A percentile compares a stretch with the other conserved stretches of the same genome.
phyloP scores from a whole-genome alignment of 202 grass and related monocot genomes.

The Carex sylvatica region DNA sequence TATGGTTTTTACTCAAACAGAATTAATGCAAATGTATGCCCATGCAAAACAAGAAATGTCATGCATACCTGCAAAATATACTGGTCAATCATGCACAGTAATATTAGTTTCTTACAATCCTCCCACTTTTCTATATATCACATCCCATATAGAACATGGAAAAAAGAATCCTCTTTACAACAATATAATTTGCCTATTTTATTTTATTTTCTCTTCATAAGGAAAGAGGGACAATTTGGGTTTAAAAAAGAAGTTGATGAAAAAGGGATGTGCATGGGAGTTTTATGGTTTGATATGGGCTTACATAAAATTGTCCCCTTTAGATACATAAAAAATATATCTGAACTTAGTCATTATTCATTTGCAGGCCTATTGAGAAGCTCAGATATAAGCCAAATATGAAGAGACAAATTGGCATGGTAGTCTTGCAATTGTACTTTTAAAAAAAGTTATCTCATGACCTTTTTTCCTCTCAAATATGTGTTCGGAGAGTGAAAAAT shows the following conservation, averaged over 20 bases:
- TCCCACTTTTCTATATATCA: background rate
- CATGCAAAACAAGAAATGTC: background rate
- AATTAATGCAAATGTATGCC: conserved; percentile 14
- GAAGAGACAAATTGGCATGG: conserved; percentile 99
- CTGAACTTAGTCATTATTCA: background rate
- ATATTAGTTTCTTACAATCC: background rate
- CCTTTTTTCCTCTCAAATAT: no score
- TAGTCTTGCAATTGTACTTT: conserved; percentile 32
- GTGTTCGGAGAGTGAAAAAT: background rate
- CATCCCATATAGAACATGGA: background rate
- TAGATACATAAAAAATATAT: background rate
- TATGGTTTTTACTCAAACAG: background rate
- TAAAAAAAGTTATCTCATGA: background rate
- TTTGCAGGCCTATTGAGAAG: conserved; percentile 90
- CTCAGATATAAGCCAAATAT: conserved; percentile 96
- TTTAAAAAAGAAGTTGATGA: background rate
- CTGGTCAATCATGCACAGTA: background rate
- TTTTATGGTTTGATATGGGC: background rate
- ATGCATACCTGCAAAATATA: no score
- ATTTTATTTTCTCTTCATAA: background rate
- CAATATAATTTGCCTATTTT: background rate
- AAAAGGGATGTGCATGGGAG: background rate
- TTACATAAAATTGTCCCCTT: background rate
- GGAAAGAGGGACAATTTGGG: background rate
- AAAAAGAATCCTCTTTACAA: background rate